phyloP scores from a whole-genome alignment of 805 yeast genomes.

The Lachancea fermentati region DNA sequence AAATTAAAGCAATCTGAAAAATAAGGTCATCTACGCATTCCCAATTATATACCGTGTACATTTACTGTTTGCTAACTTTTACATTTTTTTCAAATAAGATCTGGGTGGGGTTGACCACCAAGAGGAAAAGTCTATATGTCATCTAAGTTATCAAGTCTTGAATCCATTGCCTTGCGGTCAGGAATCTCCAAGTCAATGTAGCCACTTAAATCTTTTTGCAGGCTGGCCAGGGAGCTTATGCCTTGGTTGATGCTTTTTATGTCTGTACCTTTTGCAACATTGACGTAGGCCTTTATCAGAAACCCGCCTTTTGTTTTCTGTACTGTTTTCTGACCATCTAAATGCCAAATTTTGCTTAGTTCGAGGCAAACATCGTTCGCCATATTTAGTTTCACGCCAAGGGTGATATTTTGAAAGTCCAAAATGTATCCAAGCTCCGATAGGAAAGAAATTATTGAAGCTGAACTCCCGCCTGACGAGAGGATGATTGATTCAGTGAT shows the following conservation, averaged over 20 bases:
- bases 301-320: conserved; percentile 51
- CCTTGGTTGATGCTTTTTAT: conserved; percentile 65
- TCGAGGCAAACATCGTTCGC: conserved; percentile 28
- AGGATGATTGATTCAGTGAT: conserved; percentile 47
- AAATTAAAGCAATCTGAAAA: conserved; percentile 34
- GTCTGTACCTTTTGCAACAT: conserved; percentile 68
- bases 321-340: conserved; percentile 27
- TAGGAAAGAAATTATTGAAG: conserved; percentile 37
- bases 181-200: conserved; percentile 67
- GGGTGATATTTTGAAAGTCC: conserved; percentile 35
- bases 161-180: conserved; percentile 76
- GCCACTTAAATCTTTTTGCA: conserved; percentile 64
- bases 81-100: conserved; percentile 1
- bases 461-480: conserved; percentile 25
- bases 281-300: conserved; percentile 61
- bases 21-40: conserved; percentile 9
- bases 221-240: conserved; percentile 50
- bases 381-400: conserved; percentile 27
- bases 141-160: conserved; percentile 42
- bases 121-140: conserved; percentile 5
- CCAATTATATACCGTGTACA: conserved; percentile 5
- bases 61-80: conserved; percentile 8
- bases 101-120: background rate
- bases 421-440: conserved; percentile 67
- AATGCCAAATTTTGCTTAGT: conserved; percentile 28